These are phyloP conservation scores for Sarcocystis neurona DNA, from an alignment of 169 alveolate species.

Conservation along the genomic window DNA sequence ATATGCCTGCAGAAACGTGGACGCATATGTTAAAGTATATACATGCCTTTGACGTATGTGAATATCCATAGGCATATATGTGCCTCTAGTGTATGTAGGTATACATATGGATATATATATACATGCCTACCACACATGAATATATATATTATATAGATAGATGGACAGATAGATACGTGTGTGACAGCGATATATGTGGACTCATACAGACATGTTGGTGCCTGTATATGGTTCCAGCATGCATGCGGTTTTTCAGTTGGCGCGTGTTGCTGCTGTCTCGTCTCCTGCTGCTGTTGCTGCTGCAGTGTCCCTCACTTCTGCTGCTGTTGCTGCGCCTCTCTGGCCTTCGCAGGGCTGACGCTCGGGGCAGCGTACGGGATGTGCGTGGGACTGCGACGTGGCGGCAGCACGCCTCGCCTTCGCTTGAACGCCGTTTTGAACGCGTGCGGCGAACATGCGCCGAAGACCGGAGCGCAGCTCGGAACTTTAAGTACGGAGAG, in stretches of 20 bases:
- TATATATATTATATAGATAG: too few species aligned
- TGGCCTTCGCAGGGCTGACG: conserved; percentile 73
- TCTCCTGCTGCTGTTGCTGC: conserved; percentile 2
- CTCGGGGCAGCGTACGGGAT: conserved; percentile 85
- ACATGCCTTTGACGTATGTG: too few species aligned
- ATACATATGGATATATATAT: too few species aligned
- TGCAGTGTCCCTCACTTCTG: neutral
- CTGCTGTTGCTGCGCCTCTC: neutral
- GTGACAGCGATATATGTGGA: too few species aligned
- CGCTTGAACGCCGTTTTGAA: conserved; percentile 82
- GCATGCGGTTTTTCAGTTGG: neutral
- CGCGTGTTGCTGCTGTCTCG: neutral
- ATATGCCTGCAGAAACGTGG: too few species aligned
- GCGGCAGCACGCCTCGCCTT: conserved; percentile 84
- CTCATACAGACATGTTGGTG: neutral
- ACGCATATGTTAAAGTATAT: too few species aligned
- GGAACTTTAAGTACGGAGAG: neutral
- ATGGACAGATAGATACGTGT: too few species aligned
- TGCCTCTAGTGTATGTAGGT: too few species aligned
- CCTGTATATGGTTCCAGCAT: neutral
- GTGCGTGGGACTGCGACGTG: conserved; percentile 80
- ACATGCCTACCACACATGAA: too few species aligned
- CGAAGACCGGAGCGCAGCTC: conserved; percentile 79
- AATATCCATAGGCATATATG: too few species aligned
- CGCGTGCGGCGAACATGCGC: conserved; percentile 80